phyloP scores from a whole-genome alignment of 139 green algal genomes.

The Axilococcus clingmanii region DNA sequence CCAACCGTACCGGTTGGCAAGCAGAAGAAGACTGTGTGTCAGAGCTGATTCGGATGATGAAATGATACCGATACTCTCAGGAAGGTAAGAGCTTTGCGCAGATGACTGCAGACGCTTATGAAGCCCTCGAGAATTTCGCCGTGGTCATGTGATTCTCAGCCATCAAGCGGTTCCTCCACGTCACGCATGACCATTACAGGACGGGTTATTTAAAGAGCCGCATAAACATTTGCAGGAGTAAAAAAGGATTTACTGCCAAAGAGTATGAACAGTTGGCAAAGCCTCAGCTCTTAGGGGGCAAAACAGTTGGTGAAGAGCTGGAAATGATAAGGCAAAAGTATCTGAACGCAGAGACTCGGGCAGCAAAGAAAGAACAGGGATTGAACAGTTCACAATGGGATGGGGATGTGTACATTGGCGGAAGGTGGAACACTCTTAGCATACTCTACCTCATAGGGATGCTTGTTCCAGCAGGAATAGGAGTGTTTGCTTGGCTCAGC shows the following conservation, averaged over 20 bases:
- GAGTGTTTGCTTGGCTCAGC: slow-evolving; percentile 14
- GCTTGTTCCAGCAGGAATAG: background rate
- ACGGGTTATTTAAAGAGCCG: too few species aligned
- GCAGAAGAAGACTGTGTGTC: slow-evolving; percentile 1
- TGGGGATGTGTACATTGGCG: slow-evolving; percentile 23
- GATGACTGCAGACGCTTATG: too few species aligned
- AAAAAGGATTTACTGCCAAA: slow-evolving; percentile 17
- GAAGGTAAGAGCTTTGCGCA: too few species aligned
- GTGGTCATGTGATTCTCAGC: too few species aligned
- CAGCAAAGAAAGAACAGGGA: background rate
- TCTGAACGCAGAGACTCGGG: slow-evolving; percentile 2
- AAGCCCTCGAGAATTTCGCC: too few species aligned
- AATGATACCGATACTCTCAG: slow-evolving; percentile 6
- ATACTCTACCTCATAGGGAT: slow-evolving; percentile 13
- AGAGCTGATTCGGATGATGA: slow-evolving; percentile 4
- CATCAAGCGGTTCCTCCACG: too few species aligned
- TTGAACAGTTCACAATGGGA: slow-evolving; percentile 10
- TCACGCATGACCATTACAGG: too few species aligned
- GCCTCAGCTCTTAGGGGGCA: slow-evolving; percentile 15
- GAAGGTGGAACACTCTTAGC: slow-evolving; percentile 18
- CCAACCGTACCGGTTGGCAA: too few species aligned
- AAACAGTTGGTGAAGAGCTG: slow-evolving; percentile 18
- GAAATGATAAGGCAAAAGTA: slow-evolving; percentile 15
- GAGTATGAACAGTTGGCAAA: slow-evolving; percentile 17
- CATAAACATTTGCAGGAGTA: slow-evolving; percentile 4